A percentile compares a stretch with the other conserved stretches of the same genome.
phyloP scores from a whole-genome alignment of 495 filamentous ascomycete species.

The Penicillium lividum region DNA sequence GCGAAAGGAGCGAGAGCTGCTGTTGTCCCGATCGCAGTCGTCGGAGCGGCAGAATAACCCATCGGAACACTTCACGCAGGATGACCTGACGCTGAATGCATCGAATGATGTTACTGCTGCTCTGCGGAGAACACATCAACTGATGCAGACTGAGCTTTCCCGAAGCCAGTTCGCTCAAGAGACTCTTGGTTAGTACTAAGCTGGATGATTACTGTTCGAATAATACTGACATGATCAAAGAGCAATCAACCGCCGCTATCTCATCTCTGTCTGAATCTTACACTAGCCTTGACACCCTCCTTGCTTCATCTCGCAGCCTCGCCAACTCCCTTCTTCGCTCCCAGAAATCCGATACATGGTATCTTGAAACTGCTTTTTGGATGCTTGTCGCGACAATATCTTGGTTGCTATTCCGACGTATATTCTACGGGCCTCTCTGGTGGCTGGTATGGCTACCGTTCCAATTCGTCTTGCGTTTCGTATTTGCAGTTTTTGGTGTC shows the following conservation, averaged over 20 bases:
- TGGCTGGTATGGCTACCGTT: conserved; percentile 83
- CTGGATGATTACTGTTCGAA: neutral
- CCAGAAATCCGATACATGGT: conserved; percentile 96
- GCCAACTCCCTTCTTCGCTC: conserved; percentile 77
- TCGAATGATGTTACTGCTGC: conserved; percentile 82
- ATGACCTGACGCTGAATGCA: conserved; percentile 69
- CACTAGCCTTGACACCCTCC: conserved; percentile 69
- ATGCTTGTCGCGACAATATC: conserved; percentile 71
- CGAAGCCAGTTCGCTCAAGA: conserved; percentile 85
- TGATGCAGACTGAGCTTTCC: conserved; percentile 79
- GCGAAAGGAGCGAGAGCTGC: conserved; percentile 72
- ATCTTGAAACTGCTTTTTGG: conserved; percentile 84
- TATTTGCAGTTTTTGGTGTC: conserved; percentile 44
- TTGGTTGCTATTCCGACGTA: conserved; percentile 83
- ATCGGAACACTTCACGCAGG: conserved; percentile 57
- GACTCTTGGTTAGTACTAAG: conserved; percentile 57
- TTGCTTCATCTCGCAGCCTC: conserved; percentile 71
- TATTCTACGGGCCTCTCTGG: conserved; percentile 88
- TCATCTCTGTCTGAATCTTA: conserved; percentile 78
- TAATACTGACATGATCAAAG: conserved; percentile 25
- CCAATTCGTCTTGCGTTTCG: conserved; percentile 55
- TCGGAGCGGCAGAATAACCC: conserved; percentile 38
- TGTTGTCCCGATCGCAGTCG: conserved; percentile 57
- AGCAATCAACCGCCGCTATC: conserved; percentile 77
- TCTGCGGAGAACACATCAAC: conserved; percentile 77